phyloP scores from a whole-genome alignment of 306 rosid species.

The Vigna hirtella region DNA sequence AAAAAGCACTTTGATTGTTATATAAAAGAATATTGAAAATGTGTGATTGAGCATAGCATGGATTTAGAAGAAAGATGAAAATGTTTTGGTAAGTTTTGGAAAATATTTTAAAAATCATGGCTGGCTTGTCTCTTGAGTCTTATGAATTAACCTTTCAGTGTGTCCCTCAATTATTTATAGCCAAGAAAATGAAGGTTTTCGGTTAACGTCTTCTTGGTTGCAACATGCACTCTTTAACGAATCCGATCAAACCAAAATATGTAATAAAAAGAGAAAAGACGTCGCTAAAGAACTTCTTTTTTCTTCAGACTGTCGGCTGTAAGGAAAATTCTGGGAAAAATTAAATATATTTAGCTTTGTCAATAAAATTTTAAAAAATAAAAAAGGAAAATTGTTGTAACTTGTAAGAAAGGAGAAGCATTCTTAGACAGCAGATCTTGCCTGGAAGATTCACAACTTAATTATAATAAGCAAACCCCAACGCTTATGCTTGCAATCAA shows the following conservation, averaged over 20 bases:
- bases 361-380: background rate
- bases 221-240: background rate
- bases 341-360: background rate
- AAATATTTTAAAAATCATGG: conserved; percentile 16
- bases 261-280: no score
- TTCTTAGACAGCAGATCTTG: conserved; percentile 20
- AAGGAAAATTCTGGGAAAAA: background rate
- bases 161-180: conserved; percentile 19
- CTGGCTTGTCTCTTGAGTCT: background rate
- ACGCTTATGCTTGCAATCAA: conserved; percentile 39
- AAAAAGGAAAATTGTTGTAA: background rate
- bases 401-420: conserved; percentile 16
- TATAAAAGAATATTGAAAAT: no score
- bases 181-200: conserved; percentile 23
- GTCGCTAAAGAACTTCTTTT: background rate
- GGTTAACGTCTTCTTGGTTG: background rate
- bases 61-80: no score
- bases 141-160: background rate
- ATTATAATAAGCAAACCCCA: conserved; percentile 29
- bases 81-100: background rate
- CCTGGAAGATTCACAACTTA: conserved; percentile 16
- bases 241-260: no score
- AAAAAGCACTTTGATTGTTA: no score
- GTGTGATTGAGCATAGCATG: no score
- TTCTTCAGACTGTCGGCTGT: background rate